These are phyloP conservation scores for Chalara sp. DNA, from an alignment of 2,329 filamentous ascomycete species.

Conservation along the genomic window DNA sequence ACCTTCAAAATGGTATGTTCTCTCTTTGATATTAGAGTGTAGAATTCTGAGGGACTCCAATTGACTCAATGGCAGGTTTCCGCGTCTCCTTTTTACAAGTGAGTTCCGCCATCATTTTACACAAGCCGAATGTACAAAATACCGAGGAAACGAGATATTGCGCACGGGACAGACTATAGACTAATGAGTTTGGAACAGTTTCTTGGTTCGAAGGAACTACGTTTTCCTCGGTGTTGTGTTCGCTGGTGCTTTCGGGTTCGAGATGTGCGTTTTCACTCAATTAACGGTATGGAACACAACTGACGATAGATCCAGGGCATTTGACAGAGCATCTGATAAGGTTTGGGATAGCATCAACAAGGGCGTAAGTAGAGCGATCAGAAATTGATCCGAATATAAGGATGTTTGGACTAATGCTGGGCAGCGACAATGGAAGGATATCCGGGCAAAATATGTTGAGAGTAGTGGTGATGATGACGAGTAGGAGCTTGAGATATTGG, in stretches of 20 bases:
- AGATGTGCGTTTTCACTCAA: conserved; percentile 63
- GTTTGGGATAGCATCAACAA: conserved; percentile 89
- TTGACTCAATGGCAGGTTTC: conserved; percentile 22
- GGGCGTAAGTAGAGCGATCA: conserved; percentile 62
- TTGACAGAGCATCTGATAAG: conserved; percentile 74
- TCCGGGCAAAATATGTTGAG: conserved; percentile 81
- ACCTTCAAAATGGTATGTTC: conserved; percentile 25
- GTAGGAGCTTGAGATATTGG: conserved; percentile 5
- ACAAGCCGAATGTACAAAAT: neutral
- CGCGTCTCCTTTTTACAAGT: conserved; percentile 25
- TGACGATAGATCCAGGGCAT: conserved; percentile 51
- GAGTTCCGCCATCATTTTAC: conserved; percentile 18
- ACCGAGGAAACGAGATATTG: neutral
- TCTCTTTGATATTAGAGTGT: neutral
- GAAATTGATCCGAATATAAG: neutral
- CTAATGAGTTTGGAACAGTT: conserved; percentile 43
- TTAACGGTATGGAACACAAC: conserved; percentile 6
- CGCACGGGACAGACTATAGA: neutral
- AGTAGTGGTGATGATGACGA: conserved; percentile 57
- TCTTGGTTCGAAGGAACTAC: conserved; percentile 79
- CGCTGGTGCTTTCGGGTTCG: conserved; percentile 78
- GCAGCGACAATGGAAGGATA: conserved; percentile 99
- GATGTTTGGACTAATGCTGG: conserved; percentile 26
- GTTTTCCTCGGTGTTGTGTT: conserved; percentile 87
- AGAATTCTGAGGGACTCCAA: conserved; percentile 12